Evolutionary conservation across 208 protist genomes (phyloP), one percentile per base, ranked within the genome.

Genomic region (Leishmania braziliensis): DNA sequence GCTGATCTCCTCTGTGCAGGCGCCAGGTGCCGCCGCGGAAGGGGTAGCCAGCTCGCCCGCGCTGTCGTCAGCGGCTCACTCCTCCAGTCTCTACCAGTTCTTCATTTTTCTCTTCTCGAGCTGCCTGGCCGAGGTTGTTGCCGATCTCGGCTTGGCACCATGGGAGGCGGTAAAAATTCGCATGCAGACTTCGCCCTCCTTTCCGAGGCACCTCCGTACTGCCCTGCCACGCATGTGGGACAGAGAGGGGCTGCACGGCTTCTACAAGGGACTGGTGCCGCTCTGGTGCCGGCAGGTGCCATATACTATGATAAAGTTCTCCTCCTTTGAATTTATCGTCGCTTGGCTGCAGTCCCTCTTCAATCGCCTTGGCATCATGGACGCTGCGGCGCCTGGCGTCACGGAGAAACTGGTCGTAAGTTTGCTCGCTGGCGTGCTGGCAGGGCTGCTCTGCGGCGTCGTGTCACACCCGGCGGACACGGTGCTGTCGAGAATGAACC

Each of bases 401-500:
- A 63, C 51, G 26, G 73, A 23, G n/a, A 80, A 71, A 72, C 65
- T 82, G 29, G 9, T 83, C 16, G 60, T 83, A 10, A 80, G 74
- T 9, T 46, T 97, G 33, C 56, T 90, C 48, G 86, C 96, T 18
- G 98, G 98, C 80, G 89, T 97, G 77, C 82, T 96, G 76, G 95
- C 98, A 10, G 98, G 98, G 74, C 72, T 99, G 26, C 77, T 98
- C 51, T 97, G 93, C 82, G 96, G 90, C 14, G 80, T 98, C 70
- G 91, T 99, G 51, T 99, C 98, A 16, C 98, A 99, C 86, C 98
- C 98, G 20, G 98, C 97, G 33, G 98, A 99, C 85, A 98, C 95
- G 16, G 69, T 99, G n/a, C 82, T 99, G 20, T 99, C 97, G 9
- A 93, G 92, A 77, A 70, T 99, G 33, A 98, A 93, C 75, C 88